These are phyloP conservation scores for Lophiostoma macrostomum DNA, from an alignment of 495 filamentous ascomycete genomes.

Conservation along the genomic window DNA sequence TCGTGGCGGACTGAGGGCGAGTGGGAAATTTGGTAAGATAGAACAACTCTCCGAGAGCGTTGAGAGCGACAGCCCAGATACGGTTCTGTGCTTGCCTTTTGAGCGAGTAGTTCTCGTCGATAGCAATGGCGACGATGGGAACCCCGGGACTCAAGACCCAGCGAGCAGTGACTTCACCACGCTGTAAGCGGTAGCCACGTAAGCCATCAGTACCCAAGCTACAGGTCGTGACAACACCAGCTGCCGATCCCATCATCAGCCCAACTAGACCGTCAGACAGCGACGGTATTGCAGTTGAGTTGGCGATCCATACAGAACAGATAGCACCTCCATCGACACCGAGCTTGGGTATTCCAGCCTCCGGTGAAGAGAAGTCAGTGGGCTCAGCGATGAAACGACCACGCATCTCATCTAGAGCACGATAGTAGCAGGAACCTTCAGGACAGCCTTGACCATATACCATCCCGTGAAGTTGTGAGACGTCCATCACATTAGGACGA, in stretches of 20 bases:
- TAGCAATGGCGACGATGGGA: slow-evolving; percentile 79
- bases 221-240: slow-evolving; percentile 81
- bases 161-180: slow-evolving; percentile 74
- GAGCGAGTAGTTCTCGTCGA: slow-evolving; percentile 75
- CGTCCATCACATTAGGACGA: slow-evolving; percentile 80
- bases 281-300: slow-evolving; percentile 65
- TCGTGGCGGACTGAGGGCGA: slow-evolving; percentile 39
- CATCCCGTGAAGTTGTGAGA: slow-evolving; percentile 80
- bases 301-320: slow-evolving; percentile 88
- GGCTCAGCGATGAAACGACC: slow-evolving; percentile 68
- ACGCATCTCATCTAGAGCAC: slow-evolving; percentile 68
- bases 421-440: slow-evolving; percentile 72
- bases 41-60: slow-evolving; percentile 89
- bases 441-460: slow-evolving; percentile 82
- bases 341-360: slow-evolving; percentile 70
- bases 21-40: slow-evolving; percentile 69
- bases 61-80: slow-evolving; percentile 82
- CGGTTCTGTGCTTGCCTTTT: slow-evolving; percentile 65
- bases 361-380: slow-evolving; percentile 47
- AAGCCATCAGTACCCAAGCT: slow-evolving; percentile 66
- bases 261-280: slow-evolving; percentile 75
- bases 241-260: slow-evolving; percentile 78
- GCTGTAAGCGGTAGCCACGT: slow-evolving; percentile 61
- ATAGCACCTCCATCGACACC: slow-evolving; percentile 59
- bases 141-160: slow-evolving; percentile 92